Conservation (phyloP, 495 filamentous ascomycete species). For the Arthonia radiata region DNA sequence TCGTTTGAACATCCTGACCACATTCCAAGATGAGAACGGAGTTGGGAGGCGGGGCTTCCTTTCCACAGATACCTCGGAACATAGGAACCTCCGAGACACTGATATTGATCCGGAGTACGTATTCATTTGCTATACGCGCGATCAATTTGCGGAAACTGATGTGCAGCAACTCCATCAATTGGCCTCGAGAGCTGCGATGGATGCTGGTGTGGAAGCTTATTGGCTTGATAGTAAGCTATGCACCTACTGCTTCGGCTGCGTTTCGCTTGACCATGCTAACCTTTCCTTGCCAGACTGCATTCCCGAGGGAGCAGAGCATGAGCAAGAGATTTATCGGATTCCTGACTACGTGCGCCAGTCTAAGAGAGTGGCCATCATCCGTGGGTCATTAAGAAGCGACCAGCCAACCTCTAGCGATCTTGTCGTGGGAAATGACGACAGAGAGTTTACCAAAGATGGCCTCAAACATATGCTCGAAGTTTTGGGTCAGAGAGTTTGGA, state of each 20-base stretch:
- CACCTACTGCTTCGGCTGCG: slow-evolving; percentile 1
- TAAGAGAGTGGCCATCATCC: slow-evolving; percentile 11
- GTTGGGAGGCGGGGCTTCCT: too few species aligned
- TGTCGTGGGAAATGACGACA: too few species aligned
- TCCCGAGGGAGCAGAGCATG: slow-evolving; percentile 1
- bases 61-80: too few species aligned
- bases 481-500: too few species aligned
- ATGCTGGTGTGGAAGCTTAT: slow-evolving; percentile 12
- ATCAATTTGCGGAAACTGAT: slow-evolving; percentile 9
- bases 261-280: too few species aligned
- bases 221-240: slow-evolving; percentile 9
- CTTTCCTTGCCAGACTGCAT: too few species aligned
- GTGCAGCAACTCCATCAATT: slow-evolving; percentile 7
- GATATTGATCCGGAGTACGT: too few species aligned
- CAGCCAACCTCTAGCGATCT: too few species aligned
- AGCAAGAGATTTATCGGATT: slow-evolving; percentile 14
- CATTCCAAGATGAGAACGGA: slow-evolving; percentile 6
- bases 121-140: slow-evolving; percentile 11
- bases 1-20: too few species aligned
- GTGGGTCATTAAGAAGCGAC: too few species aligned
- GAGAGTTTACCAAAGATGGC: too few species aligned
- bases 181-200: slow-evolving; percentile 11
- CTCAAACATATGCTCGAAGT: too few species aligned
- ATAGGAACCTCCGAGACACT: slow-evolving; percentile 4
- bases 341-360: slow-evolving; percentile 18